Base-by-base conservation (phyloP, 306 rosid species). In the Boehmeria nivea region DNA sequence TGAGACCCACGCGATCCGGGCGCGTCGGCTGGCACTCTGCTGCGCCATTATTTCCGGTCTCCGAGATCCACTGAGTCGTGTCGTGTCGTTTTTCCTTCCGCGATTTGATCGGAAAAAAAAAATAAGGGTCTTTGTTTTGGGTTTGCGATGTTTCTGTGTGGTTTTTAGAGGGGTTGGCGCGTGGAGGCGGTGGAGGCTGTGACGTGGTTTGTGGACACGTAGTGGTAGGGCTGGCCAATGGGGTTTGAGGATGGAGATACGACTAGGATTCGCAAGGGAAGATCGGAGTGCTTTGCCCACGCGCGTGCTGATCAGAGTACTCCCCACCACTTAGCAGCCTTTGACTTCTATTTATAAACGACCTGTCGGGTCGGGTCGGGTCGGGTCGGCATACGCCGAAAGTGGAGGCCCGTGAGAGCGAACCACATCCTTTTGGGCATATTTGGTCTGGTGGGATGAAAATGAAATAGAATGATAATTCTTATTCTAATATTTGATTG, bases 191-290 rank as follows among this genome's bases (percentile, higher is more conserved):
- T 16, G 43, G 49, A 53, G 43, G 46, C 7, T 0, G 44, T 77
- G 76, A 69, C 76, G 76, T 63, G 52, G 12, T 25, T 48, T 43
- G 8, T 18, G 46, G 49, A 28, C 51, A 67, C 65, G 44, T 76
- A 3, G 72, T 54, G 45, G 6, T 13, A 6, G 5, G 4, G 24
- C 20, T 47, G 33, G 31, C 75, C 72, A 60, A 55, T 64, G 12
- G 42, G 3, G 3, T 56, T 33, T 24, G 36, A 16, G 31, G 14
- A 17, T 6, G 12, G 15, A 52, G 11, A 14, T 59, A 43, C 46
- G 38, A 42, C 22, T n/a, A 21, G 34, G 25, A 17, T 43, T 12
- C 21, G 21, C 2, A 4, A 8, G 24, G 21, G 25, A 50, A 17
- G 16, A n/a, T 25, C 10, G 16, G 6, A 8, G 15, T 5, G 9